Evolutionary conservation across 257 asterid species (phyloP), one percentile per base, ranked within the genome.

Genomic region (Haberlea rhodopensis): DNA sequence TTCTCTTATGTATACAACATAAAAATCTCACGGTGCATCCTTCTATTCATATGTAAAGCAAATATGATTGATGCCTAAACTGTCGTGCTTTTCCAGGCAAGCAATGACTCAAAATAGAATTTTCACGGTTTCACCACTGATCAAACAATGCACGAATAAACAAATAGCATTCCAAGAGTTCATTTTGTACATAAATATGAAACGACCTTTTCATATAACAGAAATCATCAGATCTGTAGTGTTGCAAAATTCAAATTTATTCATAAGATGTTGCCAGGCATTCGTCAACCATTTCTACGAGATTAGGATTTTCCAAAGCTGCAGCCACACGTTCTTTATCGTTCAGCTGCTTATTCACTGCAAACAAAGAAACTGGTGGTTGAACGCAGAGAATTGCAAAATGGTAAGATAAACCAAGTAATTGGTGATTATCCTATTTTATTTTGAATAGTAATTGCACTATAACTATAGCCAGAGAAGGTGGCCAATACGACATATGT

Each of bases 241-340:
- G 3, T 32, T 11, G 48, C 18, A 3, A 40, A 2, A 40, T 13
- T 26, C 65, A 11, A 57, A 68, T 76, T 80, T 79, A 84, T 49
- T 56, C 85, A 72, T 70, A 80, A 21, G 96, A 78, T 32, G 95
- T 88, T 2, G 96, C 95, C 22, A 91, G 88, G 77, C 98, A 91
- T 66, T 84, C 95, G 1, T 89, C 96, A 0, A 91, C 95, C 91
- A 89, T 85, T 13, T 73, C 89, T 4, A 79, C 81, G 19, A 91
- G 92, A 79, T 73, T 77, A 0, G 95, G 97, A 63, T 88, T 91
- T 82, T 91, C 98, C 49, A 92, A 71, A 62, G 95, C 98, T 65
- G 96, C 98, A 3, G 97, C 94, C 8, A 92, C 96, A 6, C 98
- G 82, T 76, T 92, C 98, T 76, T 92, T 92, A 75, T 92, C 98